Conservation (phyloP, 2,329 filamentous ascomycete species). For the Penicillium sp. region DNA sequence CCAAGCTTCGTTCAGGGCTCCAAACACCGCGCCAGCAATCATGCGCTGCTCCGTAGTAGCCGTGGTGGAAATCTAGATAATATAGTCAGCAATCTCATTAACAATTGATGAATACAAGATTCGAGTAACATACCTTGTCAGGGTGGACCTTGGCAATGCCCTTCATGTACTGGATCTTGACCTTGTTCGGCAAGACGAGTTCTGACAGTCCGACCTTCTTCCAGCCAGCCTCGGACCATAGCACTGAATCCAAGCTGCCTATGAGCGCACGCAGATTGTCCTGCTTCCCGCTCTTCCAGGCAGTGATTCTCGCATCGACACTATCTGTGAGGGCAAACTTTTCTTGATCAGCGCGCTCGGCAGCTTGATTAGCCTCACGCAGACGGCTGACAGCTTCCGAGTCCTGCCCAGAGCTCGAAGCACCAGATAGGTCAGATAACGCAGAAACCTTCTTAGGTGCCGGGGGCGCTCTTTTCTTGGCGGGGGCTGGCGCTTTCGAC, state of each 20-base stretch:
- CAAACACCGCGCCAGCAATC: conserved; percentile 66
- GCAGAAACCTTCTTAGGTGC: conserved; percentile 36
- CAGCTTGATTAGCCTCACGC: conserved; percentile 79
- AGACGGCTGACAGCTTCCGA: conserved; percentile 80
- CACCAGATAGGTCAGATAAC: conserved; percentile 31
- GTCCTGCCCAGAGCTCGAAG: conserved; percentile 48
- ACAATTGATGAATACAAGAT: not conserved
- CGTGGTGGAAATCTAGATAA: conserved; percentile 57
- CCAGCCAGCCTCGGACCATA: conserved; percentile 93
- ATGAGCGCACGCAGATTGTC: conserved; percentile 89
- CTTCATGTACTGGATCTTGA: conserved; percentile 99
- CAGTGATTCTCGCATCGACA: conserved; percentile 74
- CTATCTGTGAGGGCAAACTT: conserved; percentile 85
- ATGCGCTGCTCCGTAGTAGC: conserved; percentile 68
- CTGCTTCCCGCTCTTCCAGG: conserved; percentile 88
- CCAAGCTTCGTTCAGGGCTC: conserved; percentile 66
- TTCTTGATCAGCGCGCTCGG: conserved; percentile 85
- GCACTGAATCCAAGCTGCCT: conserved; percentile 79
- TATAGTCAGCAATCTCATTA: conserved; percentile 6
- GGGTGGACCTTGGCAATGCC: conserved; percentile 98
- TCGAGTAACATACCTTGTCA: conserved; percentile 74
- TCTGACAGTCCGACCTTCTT: conserved; percentile 96
- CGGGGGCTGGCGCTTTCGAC: conserved; percentile 48
- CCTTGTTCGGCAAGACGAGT: conserved; percentile 86
- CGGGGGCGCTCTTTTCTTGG: conserved; percentile 50